These are phyloP conservation scores for Allium sativum DNA, from an alignment of 106 monocot species.

Conservation along the genomic window DNA sequence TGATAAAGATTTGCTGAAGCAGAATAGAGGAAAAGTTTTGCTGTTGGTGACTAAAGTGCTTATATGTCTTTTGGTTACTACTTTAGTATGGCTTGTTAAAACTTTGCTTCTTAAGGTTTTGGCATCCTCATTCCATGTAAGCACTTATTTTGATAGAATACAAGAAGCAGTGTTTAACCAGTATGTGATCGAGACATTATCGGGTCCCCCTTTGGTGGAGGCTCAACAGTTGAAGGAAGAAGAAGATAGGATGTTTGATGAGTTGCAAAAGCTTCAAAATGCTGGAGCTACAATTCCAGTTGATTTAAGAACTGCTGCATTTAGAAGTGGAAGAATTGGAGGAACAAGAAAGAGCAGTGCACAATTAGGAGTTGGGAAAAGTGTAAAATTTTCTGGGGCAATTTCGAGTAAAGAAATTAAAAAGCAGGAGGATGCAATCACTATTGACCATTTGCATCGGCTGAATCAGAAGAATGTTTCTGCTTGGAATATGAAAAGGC, in stretches of 20 bases:
- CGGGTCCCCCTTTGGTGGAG: slow-evolving; percentile 61
- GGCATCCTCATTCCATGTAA: slow-evolving; percentile 86
- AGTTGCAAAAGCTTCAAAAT: slow-evolving; percentile 45
- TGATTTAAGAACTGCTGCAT: slow-evolving; percentile 32
- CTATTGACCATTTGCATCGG: slow-evolving; percentile 50
- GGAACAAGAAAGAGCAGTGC: slow-evolving; percentile 12
- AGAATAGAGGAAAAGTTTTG: slow-evolving; percentile 20
- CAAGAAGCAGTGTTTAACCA: slow-evolving; percentile 87
- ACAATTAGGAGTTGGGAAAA: slow-evolving; percentile 22
- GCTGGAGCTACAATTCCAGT: slow-evolving; percentile 43
- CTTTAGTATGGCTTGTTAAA: slow-evolving; percentile 53
- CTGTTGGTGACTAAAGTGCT: slow-evolving; percentile 57
- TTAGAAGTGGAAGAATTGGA: slow-evolving; percentile 8
- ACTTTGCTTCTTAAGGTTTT: slow-evolving; percentile 71
- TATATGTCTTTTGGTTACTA: slow-evolving; percentile 62
- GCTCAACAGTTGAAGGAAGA: slow-evolving; percentile 31
- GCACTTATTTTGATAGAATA: slow-evolving; percentile 83
- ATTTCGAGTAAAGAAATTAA: slow-evolving; percentile 9
- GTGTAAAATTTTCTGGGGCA: slow-evolving; percentile 16
- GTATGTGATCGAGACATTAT: slow-evolving; percentile 80
- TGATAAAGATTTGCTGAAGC: slow-evolving; percentile 34
- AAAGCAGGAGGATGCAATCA: slow-evolving; percentile 40
- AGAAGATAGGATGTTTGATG: slow-evolving; percentile 39
- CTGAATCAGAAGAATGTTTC: slow-evolving; percentile 80
- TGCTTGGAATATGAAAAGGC: slow-evolving; percentile 88